Conservation (phyloP, 176 grass and related monocot genomes). For the Typha latifolia region DNA sequence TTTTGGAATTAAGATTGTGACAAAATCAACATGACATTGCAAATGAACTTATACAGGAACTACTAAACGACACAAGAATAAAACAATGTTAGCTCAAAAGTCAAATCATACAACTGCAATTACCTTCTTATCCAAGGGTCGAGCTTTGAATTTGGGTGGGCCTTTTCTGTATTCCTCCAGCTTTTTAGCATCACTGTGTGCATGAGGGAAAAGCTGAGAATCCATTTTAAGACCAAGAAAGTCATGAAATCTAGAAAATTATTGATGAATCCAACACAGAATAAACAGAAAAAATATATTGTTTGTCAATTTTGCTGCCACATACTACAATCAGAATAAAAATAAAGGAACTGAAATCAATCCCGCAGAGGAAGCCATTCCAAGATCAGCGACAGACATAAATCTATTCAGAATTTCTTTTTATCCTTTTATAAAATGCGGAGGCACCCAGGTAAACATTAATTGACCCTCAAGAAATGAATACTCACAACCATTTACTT, state of each 20-base stretch:
- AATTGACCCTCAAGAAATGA: background rate
- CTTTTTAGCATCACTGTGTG: conserved; percentile 33
- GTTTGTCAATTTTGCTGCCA: too few species aligned
- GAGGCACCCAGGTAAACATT: background rate
- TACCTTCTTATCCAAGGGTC: conserved; percentile 64
- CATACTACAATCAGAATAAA: too few species aligned
- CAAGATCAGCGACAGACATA: too few species aligned
- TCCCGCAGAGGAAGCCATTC: background rate
- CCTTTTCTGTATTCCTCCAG: conserved; percentile 25
- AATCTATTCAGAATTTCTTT: too few species aligned
- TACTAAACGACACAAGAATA: background rate
- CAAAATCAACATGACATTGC: too few species aligned
- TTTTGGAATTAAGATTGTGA: too few species aligned
- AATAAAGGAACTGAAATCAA: conserved; percentile 4
- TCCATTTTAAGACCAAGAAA: background rate
- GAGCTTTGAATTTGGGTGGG: conserved; percentile 60
- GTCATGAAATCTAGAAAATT: background rate
- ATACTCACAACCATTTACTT: background rate
- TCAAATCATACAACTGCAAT: background rate
- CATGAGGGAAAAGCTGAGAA: background rate
- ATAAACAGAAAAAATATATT: too few species aligned
- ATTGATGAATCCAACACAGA: background rate
- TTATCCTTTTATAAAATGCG: too few species aligned
- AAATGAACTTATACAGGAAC: too few species aligned
- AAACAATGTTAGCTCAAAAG: background rate